Evolutionary conservation across 139 green algal species (phyloP).

Genomic region (Desmodesmus armatus): DNA sequence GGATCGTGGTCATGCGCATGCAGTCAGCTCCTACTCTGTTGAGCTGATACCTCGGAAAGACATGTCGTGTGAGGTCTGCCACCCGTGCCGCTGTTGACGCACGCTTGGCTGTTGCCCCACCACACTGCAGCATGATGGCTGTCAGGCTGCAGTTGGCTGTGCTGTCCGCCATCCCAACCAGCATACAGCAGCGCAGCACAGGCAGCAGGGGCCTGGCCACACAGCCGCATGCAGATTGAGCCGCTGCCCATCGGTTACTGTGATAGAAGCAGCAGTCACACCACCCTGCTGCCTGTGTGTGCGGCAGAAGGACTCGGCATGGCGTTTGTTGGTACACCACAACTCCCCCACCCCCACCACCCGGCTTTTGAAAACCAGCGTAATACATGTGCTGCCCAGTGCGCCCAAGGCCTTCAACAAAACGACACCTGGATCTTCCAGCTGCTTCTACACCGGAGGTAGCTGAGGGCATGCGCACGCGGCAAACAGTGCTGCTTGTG

Average conservation of each 20-base stretch:
- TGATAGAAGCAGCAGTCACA: conserved; percentile 4
- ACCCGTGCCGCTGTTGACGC: not conserved
- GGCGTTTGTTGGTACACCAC: not conserved
- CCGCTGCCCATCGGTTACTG: not conserved
- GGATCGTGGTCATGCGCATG: too few relatives aligned
- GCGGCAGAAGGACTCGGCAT: conserved; percentile 43
- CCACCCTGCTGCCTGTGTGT: conserved; percentile 36
- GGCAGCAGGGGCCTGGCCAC: not conserved
- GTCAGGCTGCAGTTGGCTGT: conserved; percentile 21
- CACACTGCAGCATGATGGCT: conserved; percentile 34
- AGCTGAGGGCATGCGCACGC: too few relatives aligned
- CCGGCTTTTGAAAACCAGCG: too few relatives aligned
- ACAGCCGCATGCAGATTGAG: conserved; percentile 9
- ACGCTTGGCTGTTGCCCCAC: not conserved
- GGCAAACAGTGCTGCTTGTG: too few relatives aligned
- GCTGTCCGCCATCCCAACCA: conserved; percentile 26
- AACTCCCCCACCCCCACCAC: too few relatives aligned
- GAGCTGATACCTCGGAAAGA: too few relatives aligned
- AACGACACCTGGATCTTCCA: too few relatives aligned
- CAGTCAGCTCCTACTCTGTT: too few relatives aligned
- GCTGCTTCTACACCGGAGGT: too few relatives aligned
- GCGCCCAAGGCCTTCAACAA: too few relatives aligned
- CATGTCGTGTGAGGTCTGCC: conserved; percentile 21
- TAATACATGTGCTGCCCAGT: too few relatives aligned
- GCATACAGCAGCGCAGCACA: not conserved